phyloP scores from a whole-genome alignment of 2,329 filamentous ascomycete genomes.

The Aspergillus tanneri region DNA sequence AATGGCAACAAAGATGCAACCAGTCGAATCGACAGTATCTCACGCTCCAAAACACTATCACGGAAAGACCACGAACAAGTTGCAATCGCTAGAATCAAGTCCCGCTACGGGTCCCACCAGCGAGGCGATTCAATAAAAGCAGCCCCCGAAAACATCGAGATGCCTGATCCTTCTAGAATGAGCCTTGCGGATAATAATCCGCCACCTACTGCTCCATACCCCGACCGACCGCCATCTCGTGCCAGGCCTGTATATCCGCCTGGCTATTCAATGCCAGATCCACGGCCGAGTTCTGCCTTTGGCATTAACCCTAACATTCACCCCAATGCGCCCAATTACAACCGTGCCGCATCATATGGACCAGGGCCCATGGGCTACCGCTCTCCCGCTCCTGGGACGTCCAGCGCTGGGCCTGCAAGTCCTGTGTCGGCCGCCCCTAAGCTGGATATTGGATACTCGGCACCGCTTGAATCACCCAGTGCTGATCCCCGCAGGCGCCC shows the following conservation, averaged over 20 bases:
- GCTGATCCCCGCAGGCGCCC: constrained; percentile 33
- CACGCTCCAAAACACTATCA: constrained; percentile 77
- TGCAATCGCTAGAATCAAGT: constrained; percentile 84
- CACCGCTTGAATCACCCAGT: constrained; percentile 43
- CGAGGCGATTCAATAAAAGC: constrained; percentile 41
- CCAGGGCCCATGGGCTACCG: constrained; percentile 37
- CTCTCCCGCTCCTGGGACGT: constrained; percentile 32
- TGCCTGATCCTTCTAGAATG: constrained; percentile 50
- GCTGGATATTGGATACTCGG: constrained; percentile 50
- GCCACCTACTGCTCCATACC: constrained; percentile 44
- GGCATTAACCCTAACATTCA: constrained; percentile 51
- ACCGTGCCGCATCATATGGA: constrained; percentile 34
- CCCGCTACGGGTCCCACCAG: constrained; percentile 66
- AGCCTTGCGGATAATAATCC: constrained; percentile 36
- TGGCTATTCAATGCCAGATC: constrained; percentile 38
- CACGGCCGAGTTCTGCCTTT: constrained; percentile 48
- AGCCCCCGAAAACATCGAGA: constrained; percentile 45
- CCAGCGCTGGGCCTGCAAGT: constrained; percentile 30
- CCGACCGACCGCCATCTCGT: constrained; percentile 37
- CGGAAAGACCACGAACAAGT: constrained; percentile 91
- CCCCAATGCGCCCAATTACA: constrained; percentile 39
- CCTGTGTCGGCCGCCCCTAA: constrained; percentile 36
- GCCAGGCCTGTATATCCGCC: constrained; percentile 34
- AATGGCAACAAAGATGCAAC: constrained; percentile 90
- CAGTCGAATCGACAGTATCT: constrained; percentile 78